Percentiles rank a stretch among this genome's conserved stretches.
phyloP scores from a whole-genome alignment of 495 filamentous ascomycete species.

The Hyaloscypha bicolor region DNA sequence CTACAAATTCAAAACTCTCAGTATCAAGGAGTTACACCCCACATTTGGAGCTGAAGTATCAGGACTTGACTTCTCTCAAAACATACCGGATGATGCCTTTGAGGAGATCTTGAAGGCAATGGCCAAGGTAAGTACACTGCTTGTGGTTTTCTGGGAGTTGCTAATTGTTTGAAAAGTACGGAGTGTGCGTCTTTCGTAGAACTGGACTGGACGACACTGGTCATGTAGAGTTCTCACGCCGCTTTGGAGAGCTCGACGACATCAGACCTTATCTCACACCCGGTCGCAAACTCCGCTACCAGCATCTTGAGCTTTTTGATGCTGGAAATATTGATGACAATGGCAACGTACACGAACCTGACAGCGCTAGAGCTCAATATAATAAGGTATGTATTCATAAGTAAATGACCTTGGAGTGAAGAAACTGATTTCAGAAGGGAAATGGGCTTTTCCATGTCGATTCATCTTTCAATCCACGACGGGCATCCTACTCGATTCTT shows the following conservation, averaged over 20 bases:
- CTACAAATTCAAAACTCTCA: conserved; percentile 1
- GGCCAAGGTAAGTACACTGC: conserved; percentile 42
- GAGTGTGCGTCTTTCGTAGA: conserved; percentile 55
- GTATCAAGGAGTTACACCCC: conserved; percentile 48
- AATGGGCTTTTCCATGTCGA: conserved; percentile 62
- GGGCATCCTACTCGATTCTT: conserved; percentile 56
- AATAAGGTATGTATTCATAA: conserved; percentile 29
- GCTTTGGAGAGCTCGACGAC: conserved; percentile 61
- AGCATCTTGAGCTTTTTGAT: conserved; percentile 56
- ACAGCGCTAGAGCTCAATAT: conserved; percentile 42
- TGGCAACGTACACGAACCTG: conserved; percentile 42
- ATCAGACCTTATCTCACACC: conserved; percentile 50
- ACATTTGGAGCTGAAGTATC: conserved; percentile 58
- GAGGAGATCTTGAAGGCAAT: conserved; percentile 49
- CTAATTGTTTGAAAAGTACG: conserved; percentile 45
- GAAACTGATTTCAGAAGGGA: conserved; percentile 33
- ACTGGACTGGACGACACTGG: conserved; percentile 51
- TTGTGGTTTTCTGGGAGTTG: neutral
- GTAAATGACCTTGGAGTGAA: no score
- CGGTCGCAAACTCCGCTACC: conserved; percentile 48
- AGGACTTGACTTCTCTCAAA: conserved; percentile 49
- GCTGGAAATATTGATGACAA: conserved; percentile 55
- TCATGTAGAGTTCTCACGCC: conserved; percentile 55
- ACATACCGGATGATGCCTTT: conserved; percentile 48
- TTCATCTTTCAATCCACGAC: conserved; percentile 60